These are phyloP conservation scores for Xylaria hypoxylon DNA, from an alignment of 2,329 filamentous ascomycete species.

Conservation along the genomic window DNA sequence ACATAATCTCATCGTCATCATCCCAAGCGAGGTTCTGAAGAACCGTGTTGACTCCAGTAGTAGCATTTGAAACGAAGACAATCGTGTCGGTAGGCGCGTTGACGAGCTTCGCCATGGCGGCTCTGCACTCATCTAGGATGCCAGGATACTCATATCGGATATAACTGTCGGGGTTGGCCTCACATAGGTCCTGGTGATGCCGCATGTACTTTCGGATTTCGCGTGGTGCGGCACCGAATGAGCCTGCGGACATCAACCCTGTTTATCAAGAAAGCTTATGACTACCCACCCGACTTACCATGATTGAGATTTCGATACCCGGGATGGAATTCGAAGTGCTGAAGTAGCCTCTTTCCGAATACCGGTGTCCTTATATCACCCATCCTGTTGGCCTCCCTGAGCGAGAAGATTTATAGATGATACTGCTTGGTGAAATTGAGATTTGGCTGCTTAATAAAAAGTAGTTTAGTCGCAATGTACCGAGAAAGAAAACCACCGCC, in stretches of 20 bases:
- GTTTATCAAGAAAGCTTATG: not conserved
- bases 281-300: conserved; percentile 60
- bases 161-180: conserved; percentile 79
- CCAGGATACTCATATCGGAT: conserved; percentile 75
- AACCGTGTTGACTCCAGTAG: conserved; percentile 80
- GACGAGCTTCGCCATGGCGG: conserved; percentile 73
- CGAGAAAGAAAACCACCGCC: not conserved
- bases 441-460: not conserved
- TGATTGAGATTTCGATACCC: conserved; percentile 82
- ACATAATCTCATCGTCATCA: conserved; percentile 79
- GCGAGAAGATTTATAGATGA: not conserved
- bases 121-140: conserved; percentile 73
- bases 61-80: conserved; percentile 86
- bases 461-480: not conserved
- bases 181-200: conserved; percentile 73
- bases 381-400: conserved; percentile 11
- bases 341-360: conserved; percentile 66
- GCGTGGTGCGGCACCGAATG: conserved; percentile 81
- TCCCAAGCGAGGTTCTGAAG: conserved; percentile 79
- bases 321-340: conserved; percentile 76
- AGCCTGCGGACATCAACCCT: conserved; percentile 62
- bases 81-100: conserved; percentile 73
- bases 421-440: not conserved
- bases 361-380: not conserved
- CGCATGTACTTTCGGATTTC: conserved; percentile 69